A percentile compares a stretch with the other conserved stretches of the same genome.
Evolutionary conservation across 495 filamentous ascomycete genomes (phyloP).

Genomic region (Podospora pseudopauciseta): DNA sequence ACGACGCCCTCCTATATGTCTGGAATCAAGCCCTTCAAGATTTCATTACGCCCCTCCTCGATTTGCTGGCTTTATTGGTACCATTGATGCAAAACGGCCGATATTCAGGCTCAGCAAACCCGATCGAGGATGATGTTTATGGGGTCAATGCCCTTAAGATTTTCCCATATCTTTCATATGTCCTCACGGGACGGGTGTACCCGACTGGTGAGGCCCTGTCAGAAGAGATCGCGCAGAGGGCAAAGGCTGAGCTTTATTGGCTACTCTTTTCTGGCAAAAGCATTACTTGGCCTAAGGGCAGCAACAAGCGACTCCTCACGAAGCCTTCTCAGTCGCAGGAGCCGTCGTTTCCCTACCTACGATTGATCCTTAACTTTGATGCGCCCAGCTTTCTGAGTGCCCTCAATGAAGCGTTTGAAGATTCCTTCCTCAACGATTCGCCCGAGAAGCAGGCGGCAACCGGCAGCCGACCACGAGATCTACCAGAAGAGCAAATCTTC

Average conservation of each 20-base stretch:
- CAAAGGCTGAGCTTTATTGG: conserved; percentile 85
- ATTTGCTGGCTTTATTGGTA: conserved; percentile 71
- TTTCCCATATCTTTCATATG: conserved; percentile 91
- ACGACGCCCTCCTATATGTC: conserved; percentile 94
- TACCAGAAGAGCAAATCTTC: conserved; percentile 61
- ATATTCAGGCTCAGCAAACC: conserved; percentile 31
- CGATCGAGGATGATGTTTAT: conserved; percentile 48
- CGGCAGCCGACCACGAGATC: conserved; percentile 45
- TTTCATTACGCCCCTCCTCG: conserved; percentile 84
- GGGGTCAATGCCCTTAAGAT: conserved; percentile 77
- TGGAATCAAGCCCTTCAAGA: conserved; percentile 90
- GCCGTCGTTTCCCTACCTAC: conserved; percentile 76
- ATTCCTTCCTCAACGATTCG: conserved; percentile 81
- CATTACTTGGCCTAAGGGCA: conserved; percentile 60
- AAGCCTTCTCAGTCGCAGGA: conserved; percentile 47
- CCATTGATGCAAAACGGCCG: conserved; percentile 51
- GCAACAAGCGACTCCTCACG: conserved; percentile 51
- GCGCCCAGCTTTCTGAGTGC: conserved; percentile 90
- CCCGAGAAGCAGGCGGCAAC: conserved; percentile 50
- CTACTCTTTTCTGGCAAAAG: conserved; percentile 84
- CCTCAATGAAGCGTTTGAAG: conserved; percentile 95
- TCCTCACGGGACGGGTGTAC: conserved; percentile 86
- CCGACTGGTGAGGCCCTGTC: conserved; percentile 74
- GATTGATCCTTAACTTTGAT: conserved; percentile 81
- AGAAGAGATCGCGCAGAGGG: conserved; percentile 63